Percentiles rank a stretch among this genome's conserved stretches.
phyloP scores from a whole-genome alignment of 257 asterid genomes.

The Solanum habrochaites region DNA sequence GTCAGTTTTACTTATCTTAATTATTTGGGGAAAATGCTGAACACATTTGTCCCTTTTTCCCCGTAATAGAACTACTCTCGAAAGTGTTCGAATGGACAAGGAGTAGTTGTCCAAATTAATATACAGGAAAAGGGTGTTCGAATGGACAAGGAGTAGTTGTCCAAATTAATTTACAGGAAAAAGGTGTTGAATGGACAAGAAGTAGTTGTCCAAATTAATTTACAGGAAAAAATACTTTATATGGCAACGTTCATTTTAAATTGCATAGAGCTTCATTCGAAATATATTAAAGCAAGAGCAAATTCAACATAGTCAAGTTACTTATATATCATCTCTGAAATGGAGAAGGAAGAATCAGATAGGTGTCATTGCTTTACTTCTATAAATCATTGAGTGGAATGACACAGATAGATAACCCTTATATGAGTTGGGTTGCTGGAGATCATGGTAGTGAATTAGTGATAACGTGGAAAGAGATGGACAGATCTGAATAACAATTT shows the following conservation, averaged over 20 bases:
- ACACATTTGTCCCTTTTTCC: not conserved
- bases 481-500: not conserved
- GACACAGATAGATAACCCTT: not conserved
- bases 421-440: not conserved
- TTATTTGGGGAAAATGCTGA: not conserved
- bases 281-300: not conserved
- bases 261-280: not conserved
- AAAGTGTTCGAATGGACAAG: not conserved
- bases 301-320: not conserved
- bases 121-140: not conserved
- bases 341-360: not conserved
- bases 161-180: not conserved
- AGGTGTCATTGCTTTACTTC: not conserved
- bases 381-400: not conserved
- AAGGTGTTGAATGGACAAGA: not conserved
- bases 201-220: not conserved
- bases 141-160: not conserved
- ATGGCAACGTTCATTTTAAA: not conserved
- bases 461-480: not conserved
- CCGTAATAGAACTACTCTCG: not conserved
- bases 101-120: not conserved
- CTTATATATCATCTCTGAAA: not conserved
- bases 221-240: not conserved
- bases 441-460: not conserved
- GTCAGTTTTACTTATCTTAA: constrained; percentile 28